A percentile compares a stretch with the other conserved stretches of the same genome.
These are phyloP conservation scores for Ceratobasidium sp. DNA, from an alignment of 1,284 basidiomycete genomes.

Conservation along the genomic window DNA sequence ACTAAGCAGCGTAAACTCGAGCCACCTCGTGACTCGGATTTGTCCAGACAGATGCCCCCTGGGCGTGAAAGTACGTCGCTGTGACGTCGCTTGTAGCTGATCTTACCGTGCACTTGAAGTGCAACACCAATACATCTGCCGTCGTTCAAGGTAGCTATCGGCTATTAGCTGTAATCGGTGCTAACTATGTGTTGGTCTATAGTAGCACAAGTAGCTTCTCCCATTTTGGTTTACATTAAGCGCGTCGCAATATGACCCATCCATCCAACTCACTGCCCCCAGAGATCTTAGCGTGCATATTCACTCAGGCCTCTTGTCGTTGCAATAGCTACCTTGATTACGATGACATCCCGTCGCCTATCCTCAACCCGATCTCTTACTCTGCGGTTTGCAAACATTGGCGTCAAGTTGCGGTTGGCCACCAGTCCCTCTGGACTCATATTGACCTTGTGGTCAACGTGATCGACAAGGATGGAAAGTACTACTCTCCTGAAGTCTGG, in stretches of 20 bases:
- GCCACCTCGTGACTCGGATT: no score
- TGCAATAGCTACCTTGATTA: neutral
- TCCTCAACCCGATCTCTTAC: neutral
- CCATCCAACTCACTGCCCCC: neutral
- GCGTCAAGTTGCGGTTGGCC: neutral
- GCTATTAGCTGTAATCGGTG: no score
- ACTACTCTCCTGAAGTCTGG: neutral
- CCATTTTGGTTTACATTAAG: no score
- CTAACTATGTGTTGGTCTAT: neutral
- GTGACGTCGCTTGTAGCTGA: no score
- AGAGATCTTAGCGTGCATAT: neutral
- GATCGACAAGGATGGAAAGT: neutral
- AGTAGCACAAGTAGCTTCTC: neutral
- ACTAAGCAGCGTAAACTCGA: no score
- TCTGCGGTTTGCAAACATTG: neutral
- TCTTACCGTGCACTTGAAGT: no score
- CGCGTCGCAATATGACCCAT: neutral
- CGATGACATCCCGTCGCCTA: neutral
- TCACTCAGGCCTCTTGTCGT: neutral
- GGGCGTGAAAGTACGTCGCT: no score
- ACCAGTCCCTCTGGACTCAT: constrained; percentile 6
- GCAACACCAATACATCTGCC: no score
- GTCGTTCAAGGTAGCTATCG: no score
- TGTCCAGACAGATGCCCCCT: no score
- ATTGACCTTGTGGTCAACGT: neutral